phyloP scores from a whole-genome alignment of 2,329 filamentous ascomycete species.

The Xylariaceae sp. region DNA sequence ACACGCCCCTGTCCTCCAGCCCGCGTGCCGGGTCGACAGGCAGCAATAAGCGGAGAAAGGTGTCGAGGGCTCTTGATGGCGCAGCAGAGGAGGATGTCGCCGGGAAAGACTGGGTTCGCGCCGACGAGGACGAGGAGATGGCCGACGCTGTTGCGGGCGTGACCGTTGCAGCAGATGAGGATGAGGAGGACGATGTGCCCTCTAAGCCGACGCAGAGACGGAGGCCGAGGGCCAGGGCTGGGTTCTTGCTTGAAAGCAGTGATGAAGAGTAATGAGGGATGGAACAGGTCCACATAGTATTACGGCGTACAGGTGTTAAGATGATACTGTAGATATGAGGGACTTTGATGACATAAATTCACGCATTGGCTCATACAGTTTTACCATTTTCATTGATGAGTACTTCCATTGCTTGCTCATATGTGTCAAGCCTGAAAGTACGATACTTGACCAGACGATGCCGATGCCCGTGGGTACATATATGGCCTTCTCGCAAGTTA shows the following conservation, averaged over 20 bases:
- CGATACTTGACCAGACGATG: no score
- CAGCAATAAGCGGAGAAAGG: slow-evolving; percentile 25
- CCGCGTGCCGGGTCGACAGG: slow-evolving; percentile 22
- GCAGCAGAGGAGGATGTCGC: background rate
- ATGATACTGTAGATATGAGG: background rate
- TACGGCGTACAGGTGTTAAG: slow-evolving; percentile 13
- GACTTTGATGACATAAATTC: no score
- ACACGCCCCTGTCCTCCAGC: slow-evolving; percentile 38
- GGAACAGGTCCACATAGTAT: slow-evolving; percentile 10
- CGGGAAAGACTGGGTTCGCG: slow-evolving; percentile 4
- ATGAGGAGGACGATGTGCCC: slow-evolving; percentile 25
- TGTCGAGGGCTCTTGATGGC: slow-evolving; percentile 16
- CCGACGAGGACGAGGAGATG: slow-evolving; percentile 26
- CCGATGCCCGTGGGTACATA: no score
- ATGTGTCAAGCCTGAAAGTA: no score
- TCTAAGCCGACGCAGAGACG: slow-evolving; percentile 31
- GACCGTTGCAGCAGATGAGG: slow-evolving; percentile 11
- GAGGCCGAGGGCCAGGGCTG: slow-evolving; percentile 43
- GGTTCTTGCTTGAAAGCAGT: slow-evolving; percentile 57
- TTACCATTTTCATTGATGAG: no score
- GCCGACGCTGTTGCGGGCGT: slow-evolving; percentile 16
- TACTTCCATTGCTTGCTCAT: no score
- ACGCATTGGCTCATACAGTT: no score
- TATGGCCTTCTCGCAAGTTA: no score
- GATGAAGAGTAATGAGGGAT: slow-evolving; percentile 45